Evolutionary conservation across 2,329 filamentous ascomycete genomes (phyloP).

Genomic region (Dactylellina cionopaga): DNA sequence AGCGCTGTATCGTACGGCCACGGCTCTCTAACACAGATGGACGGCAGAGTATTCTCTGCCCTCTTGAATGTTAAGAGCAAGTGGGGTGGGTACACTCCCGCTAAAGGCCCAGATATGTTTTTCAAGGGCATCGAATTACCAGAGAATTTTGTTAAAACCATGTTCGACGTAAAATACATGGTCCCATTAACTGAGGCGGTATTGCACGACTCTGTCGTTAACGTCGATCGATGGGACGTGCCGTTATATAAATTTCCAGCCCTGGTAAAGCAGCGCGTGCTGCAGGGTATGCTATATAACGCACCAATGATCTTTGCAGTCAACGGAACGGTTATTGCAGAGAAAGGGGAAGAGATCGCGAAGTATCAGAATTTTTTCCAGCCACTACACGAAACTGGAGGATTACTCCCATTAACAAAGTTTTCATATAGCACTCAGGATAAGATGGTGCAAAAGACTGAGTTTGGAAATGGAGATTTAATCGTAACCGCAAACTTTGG

Average conservation of each 20-base stretch:
- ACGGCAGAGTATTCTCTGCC: background rate
- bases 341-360: conserved; percentile 21
- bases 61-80: background rate
- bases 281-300: conserved; percentile 23
- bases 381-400: conserved; percentile 15
- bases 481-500: conserved; percentile 12
- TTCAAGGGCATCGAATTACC: conserved; percentile 11
- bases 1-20: conserved; percentile 12
- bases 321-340: conserved; percentile 16
- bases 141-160: conserved; percentile 14
- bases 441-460: conserved; percentile 7
- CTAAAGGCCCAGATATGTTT: background rate
- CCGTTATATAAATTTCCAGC: conserved; percentile 23
- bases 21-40: conserved; percentile 1
- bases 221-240: conserved; percentile 27
- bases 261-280: background rate
- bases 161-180: conserved; percentile 16
- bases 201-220: conserved; percentile 19
- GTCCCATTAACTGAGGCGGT: conserved; percentile 10
- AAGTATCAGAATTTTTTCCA: conserved; percentile 21
- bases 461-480: conserved; percentile 20
- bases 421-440: conserved; percentile 9
- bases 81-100: conserved; percentile 8
- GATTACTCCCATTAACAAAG: conserved; percentile 1
- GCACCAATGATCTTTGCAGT: conserved; percentile 5